Conservation (phyloP, 1,284 basidiomycete genomes). For the Abortiporus biennis region DNA sequence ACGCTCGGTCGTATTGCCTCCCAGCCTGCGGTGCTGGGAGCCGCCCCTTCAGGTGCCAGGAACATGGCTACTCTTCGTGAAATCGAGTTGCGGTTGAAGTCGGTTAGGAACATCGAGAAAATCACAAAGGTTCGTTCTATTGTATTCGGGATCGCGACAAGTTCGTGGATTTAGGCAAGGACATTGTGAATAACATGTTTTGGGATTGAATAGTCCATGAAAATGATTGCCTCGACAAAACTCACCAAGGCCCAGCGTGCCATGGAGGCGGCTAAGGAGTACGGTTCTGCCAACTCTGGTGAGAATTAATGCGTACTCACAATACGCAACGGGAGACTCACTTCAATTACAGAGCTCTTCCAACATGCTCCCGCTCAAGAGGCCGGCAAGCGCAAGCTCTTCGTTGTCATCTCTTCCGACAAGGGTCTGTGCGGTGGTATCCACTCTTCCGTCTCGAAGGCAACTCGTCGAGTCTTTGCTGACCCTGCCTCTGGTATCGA, state of each 20-base stretch:
- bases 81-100: conserved; percentile 96
- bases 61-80: conserved; percentile 98
- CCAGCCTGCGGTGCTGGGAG: conserved; percentile 51
- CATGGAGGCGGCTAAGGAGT: conserved; percentile 91
- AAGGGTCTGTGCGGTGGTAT: conserved; percentile 99
- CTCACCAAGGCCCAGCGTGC: conserved; percentile 93
- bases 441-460: conserved; percentile 94
- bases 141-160: not conserved
- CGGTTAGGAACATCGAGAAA: conserved; percentile 97
- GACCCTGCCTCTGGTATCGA: conserved; percentile 50
- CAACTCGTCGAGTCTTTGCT: conserved; percentile 65
- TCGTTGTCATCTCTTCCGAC: conserved; percentile 94
- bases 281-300: conserved; percentile 94
- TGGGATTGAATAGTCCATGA: conserved; percentile 77
- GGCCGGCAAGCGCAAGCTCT: conserved; percentile 70
- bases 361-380: conserved; percentile 62
- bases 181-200: not conserved
- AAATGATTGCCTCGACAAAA: conserved; percentile 99
- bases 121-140: conserved; percentile 82
- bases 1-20: conserved; percentile 57
- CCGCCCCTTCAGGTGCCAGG: conserved; percentile 61
- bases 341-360: conserved; percentile 67
- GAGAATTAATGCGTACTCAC: conserved; percentile 25
- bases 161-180: not conserved
- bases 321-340: conserved; percentile 1